These are phyloP conservation scores for Monosporozyma solicola DNA, from an alignment of 805 yeast genomes.

Conservation along the genomic window DNA sequence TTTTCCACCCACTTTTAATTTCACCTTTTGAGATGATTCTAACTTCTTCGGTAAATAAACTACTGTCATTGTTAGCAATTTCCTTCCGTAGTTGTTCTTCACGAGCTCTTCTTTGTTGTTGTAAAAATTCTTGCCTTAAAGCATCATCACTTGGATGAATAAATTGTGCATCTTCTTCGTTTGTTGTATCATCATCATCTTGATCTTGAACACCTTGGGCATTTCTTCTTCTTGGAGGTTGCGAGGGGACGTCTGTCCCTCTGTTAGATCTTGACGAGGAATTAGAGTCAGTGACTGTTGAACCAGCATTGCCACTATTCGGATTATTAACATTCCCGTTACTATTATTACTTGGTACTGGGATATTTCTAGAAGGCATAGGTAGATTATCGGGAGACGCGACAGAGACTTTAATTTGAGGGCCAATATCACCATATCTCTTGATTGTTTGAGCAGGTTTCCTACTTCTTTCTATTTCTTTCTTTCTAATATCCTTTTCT, in stretches of 20 bases:
- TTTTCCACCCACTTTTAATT: conserved; percentile 88
- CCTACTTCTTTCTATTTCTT: conserved; percentile 35
- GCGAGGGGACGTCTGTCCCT: not conserved
- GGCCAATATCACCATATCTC: conserved; percentile 34
- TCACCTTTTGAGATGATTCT: conserved; percentile 72
- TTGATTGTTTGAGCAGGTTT: conserved; percentile 23
- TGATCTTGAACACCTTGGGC: conserved; percentile 10
- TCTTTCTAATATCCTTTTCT: conserved; percentile 19
- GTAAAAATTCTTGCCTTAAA: conserved; percentile 26
- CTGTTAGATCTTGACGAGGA: not conserved
- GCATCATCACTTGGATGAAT: conserved; percentile 32
- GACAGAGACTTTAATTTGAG: conserved; percentile 30
- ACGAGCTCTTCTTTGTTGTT: conserved; percentile 26
- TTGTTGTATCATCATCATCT: conserved; percentile 28
- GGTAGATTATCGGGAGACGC: conserved; percentile 27
- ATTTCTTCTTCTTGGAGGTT: not conserved
- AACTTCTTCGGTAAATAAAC: conserved; percentile 60
- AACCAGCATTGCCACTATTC: not conserved
- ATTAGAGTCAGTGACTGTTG: not conserved
- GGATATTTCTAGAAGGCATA: conserved; percentile 2
- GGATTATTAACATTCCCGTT: not conserved
- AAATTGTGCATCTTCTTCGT: conserved; percentile 19
- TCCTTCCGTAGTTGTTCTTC: conserved; percentile 27
- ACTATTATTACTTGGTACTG: not conserved
- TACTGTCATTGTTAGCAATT: conserved; percentile 30